Evolutionary conservation across 139 green algal species (phyloP), one percentile per base, ranked within the genome.

Genomic region (Auxenochlorella protothecoides): DNA sequence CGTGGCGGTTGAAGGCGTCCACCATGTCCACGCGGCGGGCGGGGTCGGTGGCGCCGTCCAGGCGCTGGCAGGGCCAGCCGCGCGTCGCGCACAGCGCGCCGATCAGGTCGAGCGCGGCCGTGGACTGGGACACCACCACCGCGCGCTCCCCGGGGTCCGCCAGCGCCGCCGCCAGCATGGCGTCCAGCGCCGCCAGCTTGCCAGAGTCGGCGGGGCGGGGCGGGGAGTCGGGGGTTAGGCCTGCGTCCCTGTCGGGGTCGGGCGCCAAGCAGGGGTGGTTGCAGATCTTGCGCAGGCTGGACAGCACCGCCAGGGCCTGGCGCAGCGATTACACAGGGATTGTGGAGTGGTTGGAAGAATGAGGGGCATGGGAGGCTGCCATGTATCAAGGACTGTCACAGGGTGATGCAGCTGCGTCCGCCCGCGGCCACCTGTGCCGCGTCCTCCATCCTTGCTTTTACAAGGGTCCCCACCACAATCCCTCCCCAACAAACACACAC

Each of bases 91-190:
- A 88, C 27, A 85, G 51, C 5, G 16, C 27, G 9, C 82, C 70
- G 4, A 93, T 72, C 12, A 88, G 44, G 78, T 95, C 88, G 72
- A 96, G 84, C 3, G 82, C 78, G 3, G 76, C 77, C 0, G 88
- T 96, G 68, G 70, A 85, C 63, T 84, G 90, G 59, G 75, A 86
- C 3, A 93, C 88, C 51, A 95, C 79, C 54, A 95, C 89, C 16
- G 77, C 77, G 6, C 82, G 81, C 53, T 90, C 80, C 0, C 77
- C 66, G 0, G 56, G 55, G 7, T 14, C 63, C 3, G 13, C 68
- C 6, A 84, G 13, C 9, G 85, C 81, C 66, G 53, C 57, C 5
- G 66, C 3, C 59, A 94, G 78, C 77, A 95, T 75, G 16, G 65
- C 59, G 10, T 60, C 52, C 66, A 94, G 78, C 66, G 69, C 74